Evolutionary conservation across 106 monocot species (phyloP), one percentile per base, ranked within the genome.

Genomic region (Acorus gramineus): DNA sequence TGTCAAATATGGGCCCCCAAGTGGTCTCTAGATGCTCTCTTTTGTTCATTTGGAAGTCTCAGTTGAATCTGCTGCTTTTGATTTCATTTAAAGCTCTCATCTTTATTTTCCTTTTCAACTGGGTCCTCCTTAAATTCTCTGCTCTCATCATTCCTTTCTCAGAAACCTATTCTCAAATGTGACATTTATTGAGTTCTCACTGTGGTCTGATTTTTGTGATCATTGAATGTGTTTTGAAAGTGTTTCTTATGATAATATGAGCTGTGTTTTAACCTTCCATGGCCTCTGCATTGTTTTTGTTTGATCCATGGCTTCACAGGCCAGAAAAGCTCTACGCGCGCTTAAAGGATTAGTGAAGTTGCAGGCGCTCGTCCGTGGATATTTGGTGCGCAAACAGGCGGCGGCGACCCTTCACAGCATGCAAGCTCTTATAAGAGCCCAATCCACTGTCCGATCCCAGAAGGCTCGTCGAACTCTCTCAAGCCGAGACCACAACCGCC

Each of bases 361-460:
- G 42, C 91, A 92, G 65, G 94, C 94, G 46, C 69, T 90, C n/a
- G 84, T 95, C 3, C 76, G 89, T 8, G 94, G 94, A 50, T 86
- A 71, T 61, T 82, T 95, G n/a, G 90, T 95, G 2, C 65, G 94
- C 49, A 90, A 76, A 56, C 84, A 81, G 71, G 71, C 86, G 3
- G 78, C 81, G 6, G 67, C 53, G 12, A 77, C 81, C 7, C 65
- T 95, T 6, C 79, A 84, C 42, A 71, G 79, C 42, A 78, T 86
- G 74, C 84, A 52, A 9, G 52, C 52, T 52, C 52, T 52, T 9
- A 52, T 52, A 6, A 52, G 52, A 52, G 52, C 52, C 9, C 52
- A 52, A 9, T 6, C 52, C 52, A 52, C 52, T 52, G 52, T 52
- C 52, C 52, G 52, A 6, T 6, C 52, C 8, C 52, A 52, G 52